Base-by-base conservation (phyloP, 257 asterid genomes). In the Salvia rosmarinus region DNA sequence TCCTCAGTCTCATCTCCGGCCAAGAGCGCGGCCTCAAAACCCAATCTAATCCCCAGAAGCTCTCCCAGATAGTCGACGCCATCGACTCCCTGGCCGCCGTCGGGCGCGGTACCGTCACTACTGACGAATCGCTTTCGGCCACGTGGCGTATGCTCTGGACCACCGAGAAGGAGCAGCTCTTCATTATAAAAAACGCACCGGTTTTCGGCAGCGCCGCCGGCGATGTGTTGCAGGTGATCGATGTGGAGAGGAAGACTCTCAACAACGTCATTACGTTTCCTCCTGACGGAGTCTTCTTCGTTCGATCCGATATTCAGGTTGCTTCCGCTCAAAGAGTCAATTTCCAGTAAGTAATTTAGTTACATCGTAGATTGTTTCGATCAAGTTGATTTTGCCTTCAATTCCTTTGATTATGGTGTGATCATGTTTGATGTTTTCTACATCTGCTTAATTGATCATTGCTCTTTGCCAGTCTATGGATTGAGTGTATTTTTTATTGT, bases 71-170 rank as follows among this genome's bases (percentile, higher is more conserved):
- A 37, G 62, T 84, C 75, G 81, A 58, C 12, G 92, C 98, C 44
- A 81, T 93, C 73, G 92, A 89, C 46, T 80, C 88, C 46, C 47
- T 90, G 14, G 83, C 95, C 60, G 70, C 75, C 60, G 34, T 71
- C 57, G 88, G 92, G 66, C 81, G 80, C n/a, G 84, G 76, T 14
- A 80, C 82, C 5, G 88, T 86, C 63, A 93, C 97, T 46, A 89
- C 97, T 4, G 87, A 39, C 51, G 16, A 74, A 7, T 83, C 89
- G 9, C 70, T 90, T 5, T 84, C 97, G 3, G 86, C 82, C 74
- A 93, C 96, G 81, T 90, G 98, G 97, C 85, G 97, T 56, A 5
- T 93, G 90, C 88, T 93, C 13, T 93, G 98, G 98, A 93, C 98
- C 63, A 93, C 98, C 1, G 98, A 93, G 96, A 93, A 93, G 83